Percentiles rank a stretch among this genome's conserved stretches.
phyloP scores from a whole-genome alignment of 192 early-diverging fungal species.

The Coemansia sp. region DNA sequence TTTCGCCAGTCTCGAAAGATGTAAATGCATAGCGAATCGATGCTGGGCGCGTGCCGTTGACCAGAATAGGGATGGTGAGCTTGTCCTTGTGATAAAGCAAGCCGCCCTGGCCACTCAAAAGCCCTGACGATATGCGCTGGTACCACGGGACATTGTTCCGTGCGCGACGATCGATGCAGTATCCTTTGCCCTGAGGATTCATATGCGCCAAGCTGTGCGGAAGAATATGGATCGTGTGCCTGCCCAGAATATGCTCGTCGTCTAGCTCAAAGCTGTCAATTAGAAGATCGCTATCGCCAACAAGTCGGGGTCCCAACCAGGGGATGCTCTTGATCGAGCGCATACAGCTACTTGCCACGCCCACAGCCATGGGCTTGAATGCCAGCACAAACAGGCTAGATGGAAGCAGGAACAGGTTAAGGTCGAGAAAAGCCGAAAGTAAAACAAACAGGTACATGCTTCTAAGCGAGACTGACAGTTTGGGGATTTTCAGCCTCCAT shows the following conservation, averaged over 20 bases:
- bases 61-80: slow-evolving; percentile 38
- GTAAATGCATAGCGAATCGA: slow-evolving; percentile 45
- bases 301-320: slow-evolving; percentile 38
- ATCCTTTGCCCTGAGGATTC: slow-evolving; percentile 30
- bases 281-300: slow-evolving; percentile 53
- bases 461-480: slow-evolving; percentile 13
- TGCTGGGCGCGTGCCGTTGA: slow-evolving; percentile 49
- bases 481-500: slow-evolving; percentile 39
- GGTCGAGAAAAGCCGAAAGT: slow-evolving; percentile 26
- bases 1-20: slow-evolving; percentile 41
- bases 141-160: slow-evolving; percentile 33
- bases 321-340: slow-evolving; percentile 40
- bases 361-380: slow-evolving; percentile 36
- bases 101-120: slow-evolving; percentile 10
- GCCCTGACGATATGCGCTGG: slow-evolving; percentile 15
- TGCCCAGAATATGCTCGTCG: slow-evolving; percentile 52
- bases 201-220: slow-evolving; percentile 54
- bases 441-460: slow-evolving; percentile 19
- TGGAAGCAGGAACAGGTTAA: slow-evolving; percentile 44
- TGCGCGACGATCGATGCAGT: slow-evolving; percentile 33
- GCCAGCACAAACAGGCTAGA: slow-evolving; percentile 42
- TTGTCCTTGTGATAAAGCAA: slow-evolving; percentile 10
- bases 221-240: slow-evolving; percentile 54
- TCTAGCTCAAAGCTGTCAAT: slow-evolving; percentile 50
- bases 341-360: slow-evolving; percentile 42